These are phyloP conservation scores for Chlorella ohadii DNA, from an alignment of 139 green algal species.

Conservation along the genomic window DNA sequence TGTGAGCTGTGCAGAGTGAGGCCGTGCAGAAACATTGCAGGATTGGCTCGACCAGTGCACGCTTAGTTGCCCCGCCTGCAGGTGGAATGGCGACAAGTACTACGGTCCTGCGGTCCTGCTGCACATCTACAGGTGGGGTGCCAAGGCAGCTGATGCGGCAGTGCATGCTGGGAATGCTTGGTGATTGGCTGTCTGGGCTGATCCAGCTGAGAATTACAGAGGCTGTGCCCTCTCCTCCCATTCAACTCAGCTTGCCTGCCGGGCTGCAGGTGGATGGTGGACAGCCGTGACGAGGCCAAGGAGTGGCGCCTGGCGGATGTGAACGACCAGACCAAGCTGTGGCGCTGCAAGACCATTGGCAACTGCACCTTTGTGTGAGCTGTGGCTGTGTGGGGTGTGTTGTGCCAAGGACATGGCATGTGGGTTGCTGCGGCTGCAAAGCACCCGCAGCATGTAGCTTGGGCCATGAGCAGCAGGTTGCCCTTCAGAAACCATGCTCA, in stretches of 20 bases:
- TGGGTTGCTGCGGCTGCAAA: no score
- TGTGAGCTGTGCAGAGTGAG: no score
- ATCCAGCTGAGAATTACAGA: no score
- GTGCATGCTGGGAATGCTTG: background rate
- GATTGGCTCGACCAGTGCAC: no score
- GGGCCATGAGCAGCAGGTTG: no score
- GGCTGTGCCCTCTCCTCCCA: no score
- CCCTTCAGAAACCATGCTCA: no score
- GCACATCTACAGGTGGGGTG: constrained; percentile 86
- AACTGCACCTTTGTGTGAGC: background rate
- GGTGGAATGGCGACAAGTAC: constrained; percentile 90
- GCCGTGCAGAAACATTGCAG: background rate
- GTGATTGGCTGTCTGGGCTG: no score
- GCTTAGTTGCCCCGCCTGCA: no score
- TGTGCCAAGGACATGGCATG: no score
- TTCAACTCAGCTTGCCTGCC: no score
- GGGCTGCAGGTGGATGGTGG: constrained; percentile 84
- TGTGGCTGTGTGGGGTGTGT: constrained; percentile 17
- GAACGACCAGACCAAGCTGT: constrained; percentile 93
- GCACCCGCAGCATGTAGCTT: no score
- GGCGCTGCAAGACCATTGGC: constrained; percentile 7
- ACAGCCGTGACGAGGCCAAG: constrained; percentile 92
- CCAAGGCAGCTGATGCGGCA: background rate
- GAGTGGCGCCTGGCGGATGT: constrained; percentile 86
- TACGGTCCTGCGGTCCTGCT: constrained; percentile 95